These are phyloP conservation scores for Fraxinus greggii DNA, from an alignment of 305 asterid genomes.

Conservation along the genomic window DNA sequence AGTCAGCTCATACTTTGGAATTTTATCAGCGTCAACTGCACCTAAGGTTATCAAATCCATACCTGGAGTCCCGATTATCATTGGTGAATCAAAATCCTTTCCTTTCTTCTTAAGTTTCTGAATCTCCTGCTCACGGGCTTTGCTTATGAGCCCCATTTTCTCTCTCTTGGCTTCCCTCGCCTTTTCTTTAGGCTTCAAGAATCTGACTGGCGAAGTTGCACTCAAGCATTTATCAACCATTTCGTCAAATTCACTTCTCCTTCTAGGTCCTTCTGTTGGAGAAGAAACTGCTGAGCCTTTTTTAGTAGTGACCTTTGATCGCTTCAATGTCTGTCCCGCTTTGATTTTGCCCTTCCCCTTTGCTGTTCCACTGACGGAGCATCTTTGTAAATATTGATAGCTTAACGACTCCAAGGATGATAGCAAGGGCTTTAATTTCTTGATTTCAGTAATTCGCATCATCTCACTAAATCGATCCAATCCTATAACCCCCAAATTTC, in stretches of 20 bases:
- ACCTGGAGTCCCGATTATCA: slow-evolving; percentile 72
- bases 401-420: slow-evolving; percentile 46
- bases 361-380: slow-evolving; percentile 84
- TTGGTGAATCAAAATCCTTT: slow-evolving; percentile 46
- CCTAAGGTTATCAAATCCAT: slow-evolving; percentile 73
- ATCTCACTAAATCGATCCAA: slow-evolving; percentile 24
- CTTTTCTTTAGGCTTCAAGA: slow-evolving; percentile 71
- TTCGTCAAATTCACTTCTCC: slow-evolving; percentile 53
- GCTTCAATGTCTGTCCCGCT: slow-evolving; percentile 55
- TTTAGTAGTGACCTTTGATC: slow-evolving; percentile 56
- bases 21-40: slow-evolving; percentile 71
- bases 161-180: slow-evolving; percentile 71
- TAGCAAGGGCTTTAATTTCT: slow-evolving; percentile 42
- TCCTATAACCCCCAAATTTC: background rate
- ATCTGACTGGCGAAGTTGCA: slow-evolving; percentile 60
- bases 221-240: slow-evolving; percentile 64
- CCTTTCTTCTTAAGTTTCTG: slow-evolving; percentile 53
- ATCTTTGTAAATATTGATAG: slow-evolving; percentile 59
- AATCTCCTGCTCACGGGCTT: slow-evolving; percentile 59
- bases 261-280: slow-evolving; percentile 52
- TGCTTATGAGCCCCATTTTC: slow-evolving; percentile 82
- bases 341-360: slow-evolving; percentile 80
- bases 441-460: slow-evolving; percentile 48
- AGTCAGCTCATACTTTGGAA: slow-evolving; percentile 73
- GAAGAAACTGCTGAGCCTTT: slow-evolving; percentile 47